phyloP scores from a whole-genome alignment of 179 eudicot genomes.

The Drosera spatulata region DNA sequence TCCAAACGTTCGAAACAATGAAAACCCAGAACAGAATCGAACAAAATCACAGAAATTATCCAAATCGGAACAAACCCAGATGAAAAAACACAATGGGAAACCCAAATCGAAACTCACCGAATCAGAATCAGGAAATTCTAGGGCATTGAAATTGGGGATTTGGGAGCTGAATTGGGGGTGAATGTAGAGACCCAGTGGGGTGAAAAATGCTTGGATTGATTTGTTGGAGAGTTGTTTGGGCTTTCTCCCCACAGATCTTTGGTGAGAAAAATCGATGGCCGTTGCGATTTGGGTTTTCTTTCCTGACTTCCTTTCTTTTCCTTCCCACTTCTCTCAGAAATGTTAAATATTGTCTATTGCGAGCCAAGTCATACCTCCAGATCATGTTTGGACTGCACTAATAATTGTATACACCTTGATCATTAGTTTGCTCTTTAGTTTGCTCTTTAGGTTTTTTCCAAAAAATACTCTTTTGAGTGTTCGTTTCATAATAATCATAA shows the following conservation, averaged over 20 bases:
- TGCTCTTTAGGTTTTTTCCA: too few relatives aligned
- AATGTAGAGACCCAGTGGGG: not conserved
- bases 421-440: too few relatives aligned
- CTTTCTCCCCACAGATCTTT: not conserved
- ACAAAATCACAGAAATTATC: not conserved
- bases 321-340: not conserved
- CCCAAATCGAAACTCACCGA: conserved; percentile 4
- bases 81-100: not conserved
- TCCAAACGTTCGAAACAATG: too few relatives aligned
- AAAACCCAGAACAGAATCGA: not conserved
- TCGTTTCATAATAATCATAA: too few relatives aligned
- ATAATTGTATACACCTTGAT: too few relatives aligned
- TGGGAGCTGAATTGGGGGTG: not conserved
- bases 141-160: not conserved
- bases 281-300: not conserved
- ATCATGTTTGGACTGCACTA: too few relatives aligned
- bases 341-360: too few relatives aligned
- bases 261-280: not conserved
- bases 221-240: not conserved
- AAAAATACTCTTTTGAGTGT: too few relatives aligned
- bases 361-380: too few relatives aligned
- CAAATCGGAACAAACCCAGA: not conserved
- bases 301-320: not conserved
- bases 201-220: not conserved
- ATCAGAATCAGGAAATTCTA: not conserved